Evolutionary conservation across 2,329 filamentous ascomycete genomes (phyloP), one percentile per base, ranked within the genome.

Genomic region (Epichloe elymi): DNA sequence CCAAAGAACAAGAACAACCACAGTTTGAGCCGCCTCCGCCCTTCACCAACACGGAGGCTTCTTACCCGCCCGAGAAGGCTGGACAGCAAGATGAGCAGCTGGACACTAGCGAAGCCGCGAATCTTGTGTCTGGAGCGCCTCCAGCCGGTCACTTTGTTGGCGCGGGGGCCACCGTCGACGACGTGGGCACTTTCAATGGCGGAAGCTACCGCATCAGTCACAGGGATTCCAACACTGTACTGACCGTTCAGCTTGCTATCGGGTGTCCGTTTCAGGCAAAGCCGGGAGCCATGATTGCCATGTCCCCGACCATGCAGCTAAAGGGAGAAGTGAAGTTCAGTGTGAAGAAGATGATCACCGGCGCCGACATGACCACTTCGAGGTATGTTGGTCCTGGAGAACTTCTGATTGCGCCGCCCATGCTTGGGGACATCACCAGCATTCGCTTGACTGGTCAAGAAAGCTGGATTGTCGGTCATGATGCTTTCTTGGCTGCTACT

Each of bases 181-280:
- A 95, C 59, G 80, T 95, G 2, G 93, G 93, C n/a, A 93, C 86
- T 0, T 98, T 97, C 73, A 97, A 97, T 64, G 93, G 93, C 15
- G 93, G 93, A 12, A 91, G 86, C 62, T 98, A 91, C 65, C 79
- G 93, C 42, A 89, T 97, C 63, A 93, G 87, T 61, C 93, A 98
- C 63, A 78, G 93, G 20, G 89, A 96, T 66, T 84, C 81, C 53
- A 98, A 97, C 65, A 89, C 86, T 1, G 84, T 96, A 57, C 68
- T 96, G 55, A 97, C 90, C 0, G 69, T 96, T 20, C 91, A 96
- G 66, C 70, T 97, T 44, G 91, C 91, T 12, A 85, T 93, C 65
- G 89, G 89, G 2, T 95, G 88, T 60, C 91, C 91, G 0, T 67
- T 97, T 48, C 75, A 74, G 20, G 88, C 82, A 3, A 93, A 88